Evolutionary conservation across 371 early-diverging fungal species (phyloP).

Genomic region (Rhizopus stolonifer): DNA sequence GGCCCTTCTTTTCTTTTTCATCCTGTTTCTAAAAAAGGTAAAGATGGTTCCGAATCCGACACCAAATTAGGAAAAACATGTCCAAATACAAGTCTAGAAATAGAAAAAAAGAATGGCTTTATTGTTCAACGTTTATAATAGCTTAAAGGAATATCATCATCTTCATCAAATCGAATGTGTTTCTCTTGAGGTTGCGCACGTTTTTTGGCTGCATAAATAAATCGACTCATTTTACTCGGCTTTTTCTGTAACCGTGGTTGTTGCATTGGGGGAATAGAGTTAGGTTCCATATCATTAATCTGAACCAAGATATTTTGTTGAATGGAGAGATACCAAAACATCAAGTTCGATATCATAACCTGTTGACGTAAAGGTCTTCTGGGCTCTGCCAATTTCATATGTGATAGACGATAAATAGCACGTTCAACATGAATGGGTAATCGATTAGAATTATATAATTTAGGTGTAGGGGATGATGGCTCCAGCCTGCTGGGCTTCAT

Average conservation of each 20-base stretch:
- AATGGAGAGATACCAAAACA: slow-evolving; percentile 84
- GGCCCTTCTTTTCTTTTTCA: not conserved
- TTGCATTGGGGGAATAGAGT: not conserved
- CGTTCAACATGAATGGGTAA: slow-evolving; percentile 80
- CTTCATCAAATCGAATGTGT: slow-evolving; percentile 23
- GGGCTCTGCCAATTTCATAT: slow-evolving; percentile 82
- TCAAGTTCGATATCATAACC: slow-evolving; percentile 85
- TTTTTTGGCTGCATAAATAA: slow-evolving; percentile 24
- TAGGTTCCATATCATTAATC: not conserved
- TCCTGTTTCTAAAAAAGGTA: not conserved
- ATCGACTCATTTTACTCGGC: slow-evolving; percentile 13
- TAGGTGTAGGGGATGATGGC: slow-evolving; percentile 5
- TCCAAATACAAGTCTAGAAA: too few species aligned
- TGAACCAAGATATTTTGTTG: slow-evolving; percentile 16
- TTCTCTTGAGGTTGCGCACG: not conserved
- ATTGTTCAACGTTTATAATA: slow-evolving; percentile 23
- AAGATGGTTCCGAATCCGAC: not conserved
- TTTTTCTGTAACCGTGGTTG: slow-evolving; percentile 12
- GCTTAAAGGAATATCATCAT: slow-evolving; percentile 38
- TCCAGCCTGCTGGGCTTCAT: slow-evolving; percentile 27
- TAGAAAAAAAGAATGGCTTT: too few species aligned
- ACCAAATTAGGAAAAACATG: not conserved
- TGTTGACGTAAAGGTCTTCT: slow-evolving; percentile 80
- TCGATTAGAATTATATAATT: slow-evolving; percentile 37
- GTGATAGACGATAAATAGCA: slow-evolving; percentile 81